phyloP scores from a whole-genome alignment of 148 eudicot genomes.

The Chenopodium album region DNA sequence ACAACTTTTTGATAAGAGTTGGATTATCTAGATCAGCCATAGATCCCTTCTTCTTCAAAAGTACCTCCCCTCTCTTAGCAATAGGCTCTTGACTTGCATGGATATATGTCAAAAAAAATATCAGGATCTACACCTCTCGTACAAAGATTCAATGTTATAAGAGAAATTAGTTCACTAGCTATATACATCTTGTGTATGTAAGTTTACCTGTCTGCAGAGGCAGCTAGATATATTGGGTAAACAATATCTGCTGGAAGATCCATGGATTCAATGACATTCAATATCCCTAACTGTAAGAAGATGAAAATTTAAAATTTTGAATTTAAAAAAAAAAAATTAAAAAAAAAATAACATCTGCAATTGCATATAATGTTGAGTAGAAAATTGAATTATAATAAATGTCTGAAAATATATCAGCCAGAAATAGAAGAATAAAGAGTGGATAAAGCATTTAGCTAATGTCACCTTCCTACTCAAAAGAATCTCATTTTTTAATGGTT shows the following conservation, averaged over 20 bases:
- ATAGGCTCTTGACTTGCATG: constrained; percentile 83
- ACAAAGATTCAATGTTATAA: neutral
- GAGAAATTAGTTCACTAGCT: constrained; percentile 7
- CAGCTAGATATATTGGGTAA: constrained; percentile 74
- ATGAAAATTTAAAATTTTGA: neutral
- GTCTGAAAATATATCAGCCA: neutral
- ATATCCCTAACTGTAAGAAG: constrained; percentile 63
- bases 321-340: neutral
- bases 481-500: constrained; percentile 45
- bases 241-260: constrained; percentile 66
- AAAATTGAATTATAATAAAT: neutral
- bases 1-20: constrained; percentile 61
- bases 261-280: constrained; percentile 73
- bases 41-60: constrained; percentile 80
- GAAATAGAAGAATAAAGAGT: neutral
- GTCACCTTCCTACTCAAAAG: constrained; percentile 71
- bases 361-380: neutral
- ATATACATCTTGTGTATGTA: constrained; percentile 14
- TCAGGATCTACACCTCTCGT: constrained; percentile 10
- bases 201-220: constrained; percentile 72
- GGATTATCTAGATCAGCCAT: constrained; percentile 75
- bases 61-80: constrained; percentile 82
- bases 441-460: neutral
- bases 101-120: constrained; percentile 22
- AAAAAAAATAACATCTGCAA: neutral